phyloP scores from a whole-genome alignment of 768 basidiomycete species.

The Rubroboletus pulcherrimus region DNA sequence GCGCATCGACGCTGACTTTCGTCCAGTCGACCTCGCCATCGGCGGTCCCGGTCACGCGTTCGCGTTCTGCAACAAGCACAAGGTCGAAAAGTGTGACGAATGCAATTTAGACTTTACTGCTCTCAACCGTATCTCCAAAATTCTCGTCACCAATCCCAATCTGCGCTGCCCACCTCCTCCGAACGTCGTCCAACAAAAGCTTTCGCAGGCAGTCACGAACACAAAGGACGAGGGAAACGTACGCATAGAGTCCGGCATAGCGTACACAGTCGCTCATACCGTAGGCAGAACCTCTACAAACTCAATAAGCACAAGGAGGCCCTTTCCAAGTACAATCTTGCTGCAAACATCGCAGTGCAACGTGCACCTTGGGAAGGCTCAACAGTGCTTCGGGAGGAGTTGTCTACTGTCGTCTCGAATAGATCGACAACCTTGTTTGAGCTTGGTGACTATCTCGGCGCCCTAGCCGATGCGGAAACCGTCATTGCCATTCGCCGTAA shows the following conservation, averaged over 20 bases:
- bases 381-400: constrained; percentile 80
- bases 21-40: constrained; percentile 52
- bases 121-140: constrained; percentile 72
- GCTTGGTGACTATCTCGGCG: constrained; percentile 67
- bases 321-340: constrained; percentile 73
- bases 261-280: constrained; percentile 8
- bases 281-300: constrained; percentile 71
- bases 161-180: constrained; percentile 78
- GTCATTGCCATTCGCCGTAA: constrained; percentile 79
- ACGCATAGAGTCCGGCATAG: constrained; percentile 31
- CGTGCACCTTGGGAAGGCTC: constrained; percentile 90
- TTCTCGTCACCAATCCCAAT: constrained; percentile 65
- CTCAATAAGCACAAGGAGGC: constrained; percentile 63
- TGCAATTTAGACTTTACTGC: constrained; percentile 71
- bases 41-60: constrained; percentile 48
- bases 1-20: constrained; percentile 70
- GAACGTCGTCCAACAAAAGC: constrained; percentile 68
- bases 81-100: constrained; percentile 66
- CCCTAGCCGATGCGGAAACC: constrained; percentile 86
- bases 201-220: constrained; percentile 67
- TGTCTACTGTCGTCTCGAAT: constrained; percentile 87
- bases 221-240: constrained; percentile 97
- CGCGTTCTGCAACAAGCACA: constrained; percentile 65
- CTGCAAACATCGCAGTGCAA: constrained; percentile 70
- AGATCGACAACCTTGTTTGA: constrained; percentile 85